A percentile compares a stretch with the other conserved stretches of the same genome.
Conservation (phyloP, 2,329 filamentous ascomycete species). For the Fusarium sterilihyphosum region DNA sequence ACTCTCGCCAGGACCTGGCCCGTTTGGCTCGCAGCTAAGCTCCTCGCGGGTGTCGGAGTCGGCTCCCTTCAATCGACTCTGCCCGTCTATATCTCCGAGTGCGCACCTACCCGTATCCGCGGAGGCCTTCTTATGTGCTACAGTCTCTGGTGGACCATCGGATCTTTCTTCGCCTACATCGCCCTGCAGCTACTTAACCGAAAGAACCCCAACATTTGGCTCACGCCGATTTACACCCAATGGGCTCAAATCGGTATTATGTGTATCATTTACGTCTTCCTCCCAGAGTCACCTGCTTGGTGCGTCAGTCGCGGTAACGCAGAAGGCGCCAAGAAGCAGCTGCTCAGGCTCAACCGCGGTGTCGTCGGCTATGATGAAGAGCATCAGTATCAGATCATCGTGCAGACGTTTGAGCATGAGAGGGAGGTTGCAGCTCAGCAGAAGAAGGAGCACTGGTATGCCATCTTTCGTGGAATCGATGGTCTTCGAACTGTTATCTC, state of each 20-base stretch:
- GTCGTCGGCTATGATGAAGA: not conserved
- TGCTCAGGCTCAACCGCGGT: not conserved
- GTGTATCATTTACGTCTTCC: not conserved
- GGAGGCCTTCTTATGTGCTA: not conserved
- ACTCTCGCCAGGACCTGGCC: not conserved
- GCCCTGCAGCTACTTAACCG: not conserved
- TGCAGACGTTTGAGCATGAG: not conserved
- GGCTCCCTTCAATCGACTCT: not conserved
- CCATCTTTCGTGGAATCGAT: not conserved
- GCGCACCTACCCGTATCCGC: not conserved
- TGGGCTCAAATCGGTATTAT: not conserved
- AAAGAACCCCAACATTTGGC: not conserved
- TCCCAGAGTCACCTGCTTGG: not conserved
- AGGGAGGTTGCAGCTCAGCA: not conserved
- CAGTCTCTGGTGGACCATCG: not conserved
- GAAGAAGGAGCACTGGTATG: not conserved
- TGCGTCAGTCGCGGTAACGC: not conserved
- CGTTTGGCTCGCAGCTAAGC: not conserved
- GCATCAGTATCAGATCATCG: not conserved
- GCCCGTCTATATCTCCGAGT: not conserved
- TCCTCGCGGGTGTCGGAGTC: not conserved
- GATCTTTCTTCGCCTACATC: not conserved
- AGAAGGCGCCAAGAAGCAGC: not conserved
- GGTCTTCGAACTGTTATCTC: not conserved
- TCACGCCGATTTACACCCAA: not conserved